Evolutionary conservation across 257 asterid species (phyloP).

Genomic region (Osmanthus fragrans): DNA sequence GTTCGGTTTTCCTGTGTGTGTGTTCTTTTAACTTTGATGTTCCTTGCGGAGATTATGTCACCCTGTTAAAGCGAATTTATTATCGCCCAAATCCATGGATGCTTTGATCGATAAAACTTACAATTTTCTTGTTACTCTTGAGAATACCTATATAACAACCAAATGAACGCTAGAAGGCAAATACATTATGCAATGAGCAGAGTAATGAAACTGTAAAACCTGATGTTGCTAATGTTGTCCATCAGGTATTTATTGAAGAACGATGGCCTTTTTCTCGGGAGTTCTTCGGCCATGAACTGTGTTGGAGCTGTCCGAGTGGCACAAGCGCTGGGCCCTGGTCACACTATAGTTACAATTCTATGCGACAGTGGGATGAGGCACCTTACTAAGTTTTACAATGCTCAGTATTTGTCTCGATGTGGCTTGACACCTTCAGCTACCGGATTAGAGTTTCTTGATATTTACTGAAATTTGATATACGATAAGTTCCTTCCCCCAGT

Average conservation of each 20-base stretch:
- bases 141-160: not conserved
- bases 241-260: conserved; percentile 75
- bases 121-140: not conserved
- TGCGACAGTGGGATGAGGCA: conserved; percentile 99
- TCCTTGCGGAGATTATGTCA: not conserved
- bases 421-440: conserved; percentile 66
- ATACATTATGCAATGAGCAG: not conserved
- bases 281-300: conserved; percentile 98
- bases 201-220: not conserved
- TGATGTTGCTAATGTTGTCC: not conserved
- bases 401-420: conserved; percentile 60
- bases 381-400: conserved; percentile 74
- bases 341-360: conserved; percentile 79
- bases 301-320: conserved; percentile 95
- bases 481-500: not conserved
- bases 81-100: not conserved
- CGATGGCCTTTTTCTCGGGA: conserved; percentile 95
- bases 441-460: conserved; percentile 72
- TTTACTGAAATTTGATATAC: not conserved
- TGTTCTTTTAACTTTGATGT: not conserved
- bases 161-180: not conserved
- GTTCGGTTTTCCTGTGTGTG: not conserved
- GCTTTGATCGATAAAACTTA: not conserved
- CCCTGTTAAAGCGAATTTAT: not conserved
- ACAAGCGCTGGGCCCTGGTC: conserved; percentile 79